Base-by-base conservation (phyloP, 345 rosid species). In the Eucalyptus decipiens region DNA sequence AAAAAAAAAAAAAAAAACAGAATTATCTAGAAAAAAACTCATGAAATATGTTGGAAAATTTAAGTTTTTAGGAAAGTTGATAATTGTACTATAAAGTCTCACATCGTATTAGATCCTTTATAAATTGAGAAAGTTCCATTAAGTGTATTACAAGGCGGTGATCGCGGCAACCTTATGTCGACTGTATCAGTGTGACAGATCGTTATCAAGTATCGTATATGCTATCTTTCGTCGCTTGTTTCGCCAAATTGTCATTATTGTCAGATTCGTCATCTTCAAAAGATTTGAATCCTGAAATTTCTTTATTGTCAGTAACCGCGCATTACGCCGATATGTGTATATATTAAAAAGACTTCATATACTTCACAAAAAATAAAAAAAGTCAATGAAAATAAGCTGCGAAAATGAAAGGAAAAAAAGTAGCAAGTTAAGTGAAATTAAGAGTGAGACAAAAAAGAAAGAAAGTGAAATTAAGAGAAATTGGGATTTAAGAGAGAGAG, bases 281-380 rank as follows among this genome's bases (percentile, higher is more conserved):
- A 56, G 6, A 56, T 13, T 10, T 5, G 30, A 56, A 56, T 0
- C 6, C 3, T 10, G 6, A 56, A 56, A 56, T 56, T 24, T 56
- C 3, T 56, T 56, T 2, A 3, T 0, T 0, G 13, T 10, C 6
- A 56, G 0, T 5, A 10, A 11, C 2, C 13, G 32, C 8, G 2
- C 2, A 60, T 60, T 60, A 60, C 67, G 67, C 14, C 32, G 4
- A 28, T 28, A 28, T 28, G 0, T n/a, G 5, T n/a, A n/a, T 15
- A n/a, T 65, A 65, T 65, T 13, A 30, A n/a, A 14, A 30, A 14
- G 19, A n/a, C 17, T 65, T 65, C 5, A 65, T n/a, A 65, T 13
- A 65, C 19, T n/a, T 65, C 32, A 65, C 17, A 7, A 15, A 56
- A 56, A 21, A 48, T 13, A 4, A 58, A 56, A 9, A 60, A 60